phyloP scores from a whole-genome alignment of 768 basidiomycete genomes.

The Megacollybia marginata region DNA sequence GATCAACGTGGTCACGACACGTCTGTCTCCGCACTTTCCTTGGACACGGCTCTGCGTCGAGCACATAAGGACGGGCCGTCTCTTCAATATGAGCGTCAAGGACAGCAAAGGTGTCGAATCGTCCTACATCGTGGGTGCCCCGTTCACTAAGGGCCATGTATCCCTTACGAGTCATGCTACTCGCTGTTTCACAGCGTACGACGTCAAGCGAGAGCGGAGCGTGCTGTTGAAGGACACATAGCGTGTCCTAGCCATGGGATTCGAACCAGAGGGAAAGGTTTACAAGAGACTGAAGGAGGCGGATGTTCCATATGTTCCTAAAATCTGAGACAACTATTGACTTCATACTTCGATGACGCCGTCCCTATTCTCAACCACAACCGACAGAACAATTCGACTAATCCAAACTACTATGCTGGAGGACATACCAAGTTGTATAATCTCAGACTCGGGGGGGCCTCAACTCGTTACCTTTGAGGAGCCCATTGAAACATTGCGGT shows the following conservation, averaged over 20 bases:
- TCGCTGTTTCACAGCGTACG: conserved; percentile 11
- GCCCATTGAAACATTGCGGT: too few species aligned
- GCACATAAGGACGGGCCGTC: background rate
- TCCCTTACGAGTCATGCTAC: conserved; percentile 12
- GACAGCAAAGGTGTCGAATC: background rate
- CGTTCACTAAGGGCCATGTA: background rate
- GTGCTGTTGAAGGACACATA: conserved; percentile 22
- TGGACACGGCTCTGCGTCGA: background rate
- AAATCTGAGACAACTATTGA: too few species aligned
- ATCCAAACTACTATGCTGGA: too few species aligned
- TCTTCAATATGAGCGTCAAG: conserved; percentile 8
- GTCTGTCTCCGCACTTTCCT: conserved; percentile 8
- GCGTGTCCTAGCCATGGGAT: conserved; percentile 5
- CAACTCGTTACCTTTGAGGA: too few species aligned
- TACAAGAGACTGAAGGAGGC: conserved; percentile 7
- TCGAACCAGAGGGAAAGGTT: conserved; percentile 11
- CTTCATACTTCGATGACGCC: too few species aligned
- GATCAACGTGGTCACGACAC: conserved; percentile 18
- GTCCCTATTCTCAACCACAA: too few species aligned
- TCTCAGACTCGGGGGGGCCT: too few species aligned
- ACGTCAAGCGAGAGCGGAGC: conserved; percentile 3
- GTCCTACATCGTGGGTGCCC: conserved; percentile 9
- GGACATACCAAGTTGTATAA: too few species aligned
- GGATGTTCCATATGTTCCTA: conserved; percentile 15
- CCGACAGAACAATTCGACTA: too few species aligned